Base-by-base conservation (phyloP, 2,329 filamentous ascomycete species). In the Rhynchosporium graminicola region DNA sequence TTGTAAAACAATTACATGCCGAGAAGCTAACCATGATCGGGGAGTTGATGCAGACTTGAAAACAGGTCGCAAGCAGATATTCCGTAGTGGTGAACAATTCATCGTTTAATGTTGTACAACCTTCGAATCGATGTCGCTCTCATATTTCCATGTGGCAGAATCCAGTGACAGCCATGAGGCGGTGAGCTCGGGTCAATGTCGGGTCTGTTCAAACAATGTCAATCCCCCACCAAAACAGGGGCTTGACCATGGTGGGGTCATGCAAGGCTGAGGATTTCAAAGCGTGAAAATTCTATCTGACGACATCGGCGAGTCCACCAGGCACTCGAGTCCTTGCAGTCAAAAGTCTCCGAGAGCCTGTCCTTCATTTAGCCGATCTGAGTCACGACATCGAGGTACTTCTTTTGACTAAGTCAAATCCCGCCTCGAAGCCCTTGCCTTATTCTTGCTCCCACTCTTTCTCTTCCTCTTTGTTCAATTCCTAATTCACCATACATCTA, bases 301-400 rank as follows among this genome's bases (percentile, higher is more conserved):
- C 50, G 50, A 52, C 31, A 52, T 52, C 50, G 50, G 50, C 31
- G 42, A 20, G 20, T 20, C 50, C 31, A 20, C 15, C 29, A 38
- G 48, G n/a, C 50, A 12, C 9, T 38, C 50, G 38, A 40, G 20
- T 20, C 20, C 20, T 20, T 20, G 20, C 20, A 20, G 20, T 38
- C 33, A 26, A 52, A 52, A 52, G n/a, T n/a, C 50, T 52, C 50
- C 50, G 50, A 52, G 31, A 20, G 38, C 15, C 13, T 36, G 48
- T 15, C 50, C 29, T n/a, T 52, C n/a, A 33, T 52, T 52, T 7
- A 15, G 31, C 33, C 31, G 38, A 52, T 52, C 50, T 52, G 50
- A 52, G 50, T 52, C 50, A 52, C 50, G 50, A 52, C 50, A 8
- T 52, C 50, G 50, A 52, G n/a, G 31, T 52, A 15, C 38, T 52